Evolutionary conservation across 179 eudicot species (phyloP), one percentile per base, ranked within the genome.

Genomic region (Actinidia chinensis): DNA sequence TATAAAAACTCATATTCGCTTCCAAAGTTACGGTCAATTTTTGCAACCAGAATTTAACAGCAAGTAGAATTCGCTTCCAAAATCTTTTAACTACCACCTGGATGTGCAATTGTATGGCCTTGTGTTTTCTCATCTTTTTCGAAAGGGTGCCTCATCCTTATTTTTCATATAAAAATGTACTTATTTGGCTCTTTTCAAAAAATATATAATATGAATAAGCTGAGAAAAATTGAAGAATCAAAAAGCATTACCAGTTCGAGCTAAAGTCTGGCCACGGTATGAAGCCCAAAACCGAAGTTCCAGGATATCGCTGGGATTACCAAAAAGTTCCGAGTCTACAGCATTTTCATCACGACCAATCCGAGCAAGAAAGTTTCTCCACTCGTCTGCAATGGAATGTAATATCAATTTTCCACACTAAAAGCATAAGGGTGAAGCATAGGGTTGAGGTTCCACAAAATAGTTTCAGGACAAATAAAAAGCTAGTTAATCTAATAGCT

Each of bases 241-340:
- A 66, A 15, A 74, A 78, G 11, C 22, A 74, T 50, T 85, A 91
- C 99, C 98, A 46, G 99, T 96, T 90, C 99, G 90, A 59, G 99
- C 97, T 75, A 96, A 85, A 51, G 98, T 94, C 82, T 96, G 99
- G 36, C 97, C 99, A 69, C 98, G 94, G 77, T 91, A 94, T 52
- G 99, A 96, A 74, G 99, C 99, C 99, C 99, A 96, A 79, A 94
- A 94, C 42, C 97, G 90, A 13, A 96, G 90, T 84, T 96, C 99
- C 73, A 88, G 93, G 63, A 87, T 88, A 79, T 96, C 97, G 79
- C 79, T 82, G 67, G 91, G 89, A 86, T 87, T 88, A 81, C 88
- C 90, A 85, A 90, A 85, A 81, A 96, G 95, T 67, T 92, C 98
- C 2, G 85, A 79, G 55, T 96, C 99, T 50, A 77, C 84, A 56